phyloP scores from a whole-genome alignment of 2,329 filamentous ascomycete genomes.

The Trichoderma semiorbis region DNA sequence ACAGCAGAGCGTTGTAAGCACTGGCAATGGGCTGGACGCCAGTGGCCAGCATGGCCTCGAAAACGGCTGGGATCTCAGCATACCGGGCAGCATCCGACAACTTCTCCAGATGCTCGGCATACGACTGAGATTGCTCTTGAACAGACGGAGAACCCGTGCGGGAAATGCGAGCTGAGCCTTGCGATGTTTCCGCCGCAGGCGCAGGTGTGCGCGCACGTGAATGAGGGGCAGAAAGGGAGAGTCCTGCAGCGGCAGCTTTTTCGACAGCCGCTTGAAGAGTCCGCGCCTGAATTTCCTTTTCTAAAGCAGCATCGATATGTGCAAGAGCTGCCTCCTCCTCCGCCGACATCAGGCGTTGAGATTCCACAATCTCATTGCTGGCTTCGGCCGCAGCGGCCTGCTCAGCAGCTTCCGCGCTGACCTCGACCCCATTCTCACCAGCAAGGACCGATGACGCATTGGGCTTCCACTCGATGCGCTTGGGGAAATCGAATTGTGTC shows the following conservation, averaged over 20 bases:
- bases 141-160: conserved; percentile 52
- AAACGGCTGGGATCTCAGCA: conserved; percentile 84
- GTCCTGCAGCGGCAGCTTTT: conserved; percentile 36
- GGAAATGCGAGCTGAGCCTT: conserved; percentile 44
- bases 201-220: conserved; percentile 38
- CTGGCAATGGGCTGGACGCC: conserved; percentile 75
- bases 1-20: conserved; percentile 89
- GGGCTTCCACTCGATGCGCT: conserved; percentile 85
- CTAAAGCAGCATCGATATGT: conserved; percentile 80
- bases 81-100: conserved; percentile 71
- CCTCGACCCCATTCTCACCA: conserved; percentile 50
- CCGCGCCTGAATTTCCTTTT: conserved; percentile 67
- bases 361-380: conserved; percentile 37
- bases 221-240: conserved; percentile 39
- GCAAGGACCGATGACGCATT: conserved; percentile 54
- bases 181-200: conserved; percentile 34
- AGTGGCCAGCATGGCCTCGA: conserved; percentile 83
- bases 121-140: conserved; percentile 63
- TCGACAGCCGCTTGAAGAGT: conserved; percentile 44
- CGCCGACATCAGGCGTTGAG: conserved; percentile 38
- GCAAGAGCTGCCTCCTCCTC: conserved; percentile 62
- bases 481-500: conserved; percentile 86
- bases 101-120: conserved; percentile 74
- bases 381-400: conserved; percentile 28
- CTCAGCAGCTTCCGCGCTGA: conserved; percentile 24